Percentiles rank a stretch among this genome's conserved stretches.
Evolutionary conservation across 2,329 filamentous ascomycete species (phyloP).

Genomic region (Aureobasidium sp.): DNA sequence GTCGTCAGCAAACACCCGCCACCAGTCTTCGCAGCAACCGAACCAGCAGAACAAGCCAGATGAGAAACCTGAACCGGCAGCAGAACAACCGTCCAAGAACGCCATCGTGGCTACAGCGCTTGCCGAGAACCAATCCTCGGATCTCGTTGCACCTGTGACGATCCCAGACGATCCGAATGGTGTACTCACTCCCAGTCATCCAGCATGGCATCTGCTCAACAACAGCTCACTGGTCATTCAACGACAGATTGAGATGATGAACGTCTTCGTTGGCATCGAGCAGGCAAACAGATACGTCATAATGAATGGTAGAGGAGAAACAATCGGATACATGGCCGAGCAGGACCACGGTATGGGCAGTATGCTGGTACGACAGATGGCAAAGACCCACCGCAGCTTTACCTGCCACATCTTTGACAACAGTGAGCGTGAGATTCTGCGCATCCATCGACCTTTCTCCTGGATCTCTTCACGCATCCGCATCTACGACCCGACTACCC

Average conservation of each 20-base stretch:
- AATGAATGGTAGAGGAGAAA: slow-evolving; percentile 56
- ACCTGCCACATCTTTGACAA: slow-evolving; percentile 59
- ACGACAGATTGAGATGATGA: slow-evolving; percentile 59
- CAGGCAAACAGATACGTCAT: slow-evolving; percentile 61
- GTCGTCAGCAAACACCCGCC: neutral
- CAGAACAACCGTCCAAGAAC: slow-evolving; percentile 28
- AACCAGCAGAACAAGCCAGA: slow-evolving; percentile 9
- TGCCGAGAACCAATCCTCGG: slow-evolving; percentile 38
- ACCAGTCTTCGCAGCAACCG: slow-evolving; percentile 13
- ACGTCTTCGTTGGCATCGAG: slow-evolving; percentile 58
- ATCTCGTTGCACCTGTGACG: slow-evolving; percentile 53
- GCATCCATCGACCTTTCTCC: slow-evolving; percentile 57
- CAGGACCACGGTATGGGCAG: slow-evolving; percentile 53
- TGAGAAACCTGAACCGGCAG: slow-evolving; percentile 15
- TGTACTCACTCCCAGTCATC: slow-evolving; percentile 52
- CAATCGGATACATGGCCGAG: slow-evolving; percentile 59
- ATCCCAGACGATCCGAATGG: slow-evolving; percentile 55
- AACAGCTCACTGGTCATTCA: slow-evolving; percentile 58
- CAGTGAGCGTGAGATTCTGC: slow-evolving; percentile 52
- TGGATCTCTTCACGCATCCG: slow-evolving; percentile 56
- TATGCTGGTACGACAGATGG: slow-evolving; percentile 52
- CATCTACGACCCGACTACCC: slow-evolving; percentile 44
- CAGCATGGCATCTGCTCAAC: slow-evolving; percentile 50
- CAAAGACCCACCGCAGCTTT: slow-evolving; percentile 56
- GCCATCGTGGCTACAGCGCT: slow-evolving; percentile 41